Base-by-base conservation (phyloP, 2,329 filamentous ascomycete genomes). In the Penicillium fuscoglaucum region DNA sequence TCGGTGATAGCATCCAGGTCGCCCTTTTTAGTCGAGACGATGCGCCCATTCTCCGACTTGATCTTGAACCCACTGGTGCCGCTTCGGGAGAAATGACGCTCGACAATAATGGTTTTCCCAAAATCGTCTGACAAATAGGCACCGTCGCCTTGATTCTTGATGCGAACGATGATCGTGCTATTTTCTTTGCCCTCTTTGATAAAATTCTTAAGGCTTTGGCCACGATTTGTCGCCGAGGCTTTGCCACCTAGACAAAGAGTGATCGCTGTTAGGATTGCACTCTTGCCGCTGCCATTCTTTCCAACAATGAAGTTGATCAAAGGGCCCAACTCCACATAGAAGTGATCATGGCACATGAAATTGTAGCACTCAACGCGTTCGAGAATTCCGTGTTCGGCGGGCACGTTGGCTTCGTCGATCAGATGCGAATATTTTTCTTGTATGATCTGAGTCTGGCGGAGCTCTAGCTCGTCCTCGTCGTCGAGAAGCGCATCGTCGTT, bases 221-320 rank as follows among this genome's bases (percentile, higher is more conserved):
- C 95, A 63, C 95, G 89, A 70, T 98, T 98, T 4, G 95, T 98
- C 17, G 90, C 86, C 55, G 91, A 91, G 2, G 95, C 93, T 74
- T 97, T 98, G 21, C 90, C 93, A 60, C 95, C 95, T n/a, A 99
- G 82, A 70, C 95, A 98, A 35, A 99, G 82, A 0, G 92, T 96
- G 63, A 99, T 85, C 5, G 92, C 95, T 0, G 95, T 98, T 29
- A 99, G 79, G 15, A 98, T 89, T 3, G 95, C 95, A 73, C 95
- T 99, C 79, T 99, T 99, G 37, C 95, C 95, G 72, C 93, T 98
- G 33, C 95, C 95, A 72, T 99, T 99, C 74, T 96, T 92, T 17
- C 95, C 95, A 55, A 97, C 93, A 61, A 99, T 93, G 76, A 99
- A 99, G 76, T 99, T 99, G 74, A 99, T 96, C 39, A 97, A 80